Conservation (phyloP, 106 monocot genomes). For the Posidonia australis region DNA sequence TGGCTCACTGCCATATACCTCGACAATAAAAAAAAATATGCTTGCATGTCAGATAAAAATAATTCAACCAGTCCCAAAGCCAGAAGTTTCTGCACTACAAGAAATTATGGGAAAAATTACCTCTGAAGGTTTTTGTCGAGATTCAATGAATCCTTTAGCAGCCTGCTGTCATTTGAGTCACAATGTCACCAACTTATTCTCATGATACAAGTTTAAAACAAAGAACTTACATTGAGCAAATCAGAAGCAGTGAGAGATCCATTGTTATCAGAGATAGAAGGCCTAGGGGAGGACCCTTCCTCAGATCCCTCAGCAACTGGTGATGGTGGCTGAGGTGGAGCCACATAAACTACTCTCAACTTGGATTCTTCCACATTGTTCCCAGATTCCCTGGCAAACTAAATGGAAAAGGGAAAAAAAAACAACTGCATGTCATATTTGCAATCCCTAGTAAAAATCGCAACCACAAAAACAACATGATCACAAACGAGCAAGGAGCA, state of each 20-base stretch:
- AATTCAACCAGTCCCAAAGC: no score
- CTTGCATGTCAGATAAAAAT: no score
- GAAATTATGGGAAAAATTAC: conserved; percentile 2
- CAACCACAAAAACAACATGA: background rate
- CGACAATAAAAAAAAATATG: no score
- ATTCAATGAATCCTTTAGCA: conserved; percentile 1
- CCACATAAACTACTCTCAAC: conserved; percentile 13
- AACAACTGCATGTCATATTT: background rate
- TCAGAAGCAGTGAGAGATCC: conserved; percentile 14
- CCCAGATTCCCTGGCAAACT: conserved; percentile 17
- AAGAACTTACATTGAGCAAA: conserved; percentile 4
- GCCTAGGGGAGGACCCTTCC: conserved; percentile 19
- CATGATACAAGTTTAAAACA: background rate
- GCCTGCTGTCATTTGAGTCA: conserved; percentile 3
- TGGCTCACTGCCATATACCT: no score
- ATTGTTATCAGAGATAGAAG: conserved; percentile 15
- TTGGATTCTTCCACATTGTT: conserved; percentile 17
- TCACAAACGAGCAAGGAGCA: background rate
- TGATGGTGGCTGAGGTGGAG: conserved; percentile 20
- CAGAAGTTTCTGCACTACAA: no score
- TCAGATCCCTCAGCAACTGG: conserved; percentile 25
- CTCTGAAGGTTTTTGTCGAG: conserved; percentile 14
- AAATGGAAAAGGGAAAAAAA: no score
- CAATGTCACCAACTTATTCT: background rate
- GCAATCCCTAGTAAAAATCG: background rate